phyloP scores from a whole-genome alignment of 1,284 basidiomycete species.

The Ceraceosorus guamensis region DNA sequence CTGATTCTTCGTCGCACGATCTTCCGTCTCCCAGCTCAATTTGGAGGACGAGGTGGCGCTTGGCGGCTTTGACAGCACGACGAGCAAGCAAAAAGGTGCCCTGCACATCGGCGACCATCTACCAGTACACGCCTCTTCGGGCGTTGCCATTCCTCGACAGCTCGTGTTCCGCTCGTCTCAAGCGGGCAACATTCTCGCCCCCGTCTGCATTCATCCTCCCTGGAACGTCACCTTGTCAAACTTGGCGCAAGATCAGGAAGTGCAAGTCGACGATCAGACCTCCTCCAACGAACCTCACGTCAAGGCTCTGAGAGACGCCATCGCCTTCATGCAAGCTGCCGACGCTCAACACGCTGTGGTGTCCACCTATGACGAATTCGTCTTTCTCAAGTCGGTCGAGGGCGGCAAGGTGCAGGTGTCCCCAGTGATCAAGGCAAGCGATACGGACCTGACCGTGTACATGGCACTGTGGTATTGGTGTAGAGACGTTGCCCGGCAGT shows the following conservation, averaged over 20 bases:
- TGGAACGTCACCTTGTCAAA: slow-evolving; percentile 6
- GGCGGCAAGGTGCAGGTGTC: slow-evolving; percentile 3
- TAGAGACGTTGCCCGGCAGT: slow-evolving; percentile 3
- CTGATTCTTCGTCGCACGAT: neutral
- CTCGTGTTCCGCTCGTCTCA: slow-evolving; percentile 7
- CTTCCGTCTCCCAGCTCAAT: slow-evolving; percentile 1
- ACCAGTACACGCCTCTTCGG: slow-evolving; percentile 4
- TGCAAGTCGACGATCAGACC: neutral
- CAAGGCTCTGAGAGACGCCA: slow-evolving; percentile 2
- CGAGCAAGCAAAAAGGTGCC: neutral
- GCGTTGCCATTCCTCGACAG: slow-evolving; percentile 9
- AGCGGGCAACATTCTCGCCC: slow-evolving; percentile 5
- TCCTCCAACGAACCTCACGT: neutral
- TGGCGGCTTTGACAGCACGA: slow-evolving; percentile 5
- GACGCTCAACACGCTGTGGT: slow-evolving; percentile 3
- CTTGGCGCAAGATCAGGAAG: neutral
- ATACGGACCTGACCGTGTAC: slow-evolving; percentile 6
- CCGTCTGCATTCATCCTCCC: slow-evolving; percentile 8
- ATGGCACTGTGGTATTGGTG: slow-evolving; percentile 5
- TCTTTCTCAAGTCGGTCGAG: slow-evolving; percentile 5
- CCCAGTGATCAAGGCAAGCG: neutral
- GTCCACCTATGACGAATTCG: slow-evolving; percentile 13
- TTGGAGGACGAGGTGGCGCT: slow-evolving; percentile 9
- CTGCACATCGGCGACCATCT: slow-evolving; percentile 11
- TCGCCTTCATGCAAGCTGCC: slow-evolving; percentile 9